A percentile compares a stretch with the other conserved stretches of the same genome.
phyloP scores from a whole-genome alignment of 495 filamentous ascomycete genomes.

The Hyaloscypha finlandica region DNA sequence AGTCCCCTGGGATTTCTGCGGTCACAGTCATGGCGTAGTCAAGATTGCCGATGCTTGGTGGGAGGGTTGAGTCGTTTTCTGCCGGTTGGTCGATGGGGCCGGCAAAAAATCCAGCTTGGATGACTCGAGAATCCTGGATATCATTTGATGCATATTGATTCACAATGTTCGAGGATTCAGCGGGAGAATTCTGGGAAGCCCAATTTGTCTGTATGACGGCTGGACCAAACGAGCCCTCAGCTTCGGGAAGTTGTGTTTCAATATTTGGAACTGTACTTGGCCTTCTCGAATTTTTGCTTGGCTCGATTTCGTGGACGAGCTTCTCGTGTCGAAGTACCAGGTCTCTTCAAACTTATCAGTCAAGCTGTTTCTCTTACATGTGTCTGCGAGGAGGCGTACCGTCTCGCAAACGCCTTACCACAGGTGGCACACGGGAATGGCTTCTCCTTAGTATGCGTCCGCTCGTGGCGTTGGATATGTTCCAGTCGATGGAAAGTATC shows the following conservation, averaged over 20 bases:
- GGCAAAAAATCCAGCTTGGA: neutral
- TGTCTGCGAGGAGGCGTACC: slow-evolving; percentile 39
- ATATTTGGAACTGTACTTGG: neutral
- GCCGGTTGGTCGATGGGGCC: neutral
- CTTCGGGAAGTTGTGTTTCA: neutral
- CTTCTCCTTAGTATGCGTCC: slow-evolving; percentile 63
- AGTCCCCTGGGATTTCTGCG: slow-evolving; percentile 41
- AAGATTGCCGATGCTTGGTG: neutral
- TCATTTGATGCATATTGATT: neutral
- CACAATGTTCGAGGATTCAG: neutral
- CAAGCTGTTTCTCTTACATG: slow-evolving; percentile 28
- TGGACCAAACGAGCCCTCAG: neutral
- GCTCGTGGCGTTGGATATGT: slow-evolving; percentile 61
- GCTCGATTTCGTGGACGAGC: slow-evolving; percentile 54
- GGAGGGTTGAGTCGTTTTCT: neutral
- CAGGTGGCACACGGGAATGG: slow-evolving; percentile 55
- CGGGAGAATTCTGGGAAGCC: neutral
- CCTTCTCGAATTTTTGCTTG: neutral
- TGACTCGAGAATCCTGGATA: neutral
- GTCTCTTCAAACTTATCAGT: slow-evolving; percentile 62
- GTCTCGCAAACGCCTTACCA: slow-evolving; percentile 58
- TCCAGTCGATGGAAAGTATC: slow-evolving; percentile 61
- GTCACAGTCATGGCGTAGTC: neutral
- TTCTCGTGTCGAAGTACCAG: slow-evolving; percentile 73
- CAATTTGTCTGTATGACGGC: neutral